A percentile compares a stretch with the other conserved stretches of the same genome.
These are phyloP conservation scores for Apiospora kogelbergensis DNA, from an alignment of 2,329 filamentous ascomycete genomes.

Conservation along the genomic window DNA sequence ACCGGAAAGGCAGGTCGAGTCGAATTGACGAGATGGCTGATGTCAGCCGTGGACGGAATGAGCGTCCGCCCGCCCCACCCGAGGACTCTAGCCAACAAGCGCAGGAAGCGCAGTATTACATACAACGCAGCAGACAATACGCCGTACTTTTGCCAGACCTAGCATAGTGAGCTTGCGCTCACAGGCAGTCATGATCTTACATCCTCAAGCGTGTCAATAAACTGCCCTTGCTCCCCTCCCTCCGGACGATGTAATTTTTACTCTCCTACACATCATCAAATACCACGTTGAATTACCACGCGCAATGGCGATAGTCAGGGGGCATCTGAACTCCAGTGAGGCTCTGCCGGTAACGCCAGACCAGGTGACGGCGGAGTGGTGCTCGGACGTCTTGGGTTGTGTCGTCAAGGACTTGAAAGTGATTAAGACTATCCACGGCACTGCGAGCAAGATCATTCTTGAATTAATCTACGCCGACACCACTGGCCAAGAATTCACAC, in stretches of 20 bases:
- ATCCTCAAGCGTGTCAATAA: too few relatives aligned
- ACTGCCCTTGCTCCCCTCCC: too few relatives aligned
- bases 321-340: not conserved
- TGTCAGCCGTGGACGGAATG: not conserved
- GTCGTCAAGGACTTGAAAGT: conserved; percentile 13
- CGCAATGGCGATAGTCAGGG: not conserved
- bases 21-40: not conserved
- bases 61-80: not conserved
- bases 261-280: too few relatives aligned
- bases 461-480: not conserved
- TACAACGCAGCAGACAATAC: too few relatives aligned
- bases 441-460: conserved; percentile 15
- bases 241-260: too few relatives aligned
- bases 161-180: too few relatives aligned
- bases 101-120: not conserved
- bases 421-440: conserved; percentile 13
- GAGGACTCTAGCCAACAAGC: not conserved
- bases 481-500: not conserved
- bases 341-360: conserved; percentile 5
- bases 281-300: too few relatives aligned
- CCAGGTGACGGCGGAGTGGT: conserved; percentile 15
- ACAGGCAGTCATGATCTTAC: too few relatives aligned
- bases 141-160: too few relatives aligned
- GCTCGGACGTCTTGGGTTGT: conserved; percentile 12
- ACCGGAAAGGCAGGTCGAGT: not conserved